Percentiles rank a stretch among this genome's conserved stretches.
Evolutionary conservation across 2,329 filamentous ascomycete species (phyloP).

Genomic region (Xylaria arbuscula): DNA sequence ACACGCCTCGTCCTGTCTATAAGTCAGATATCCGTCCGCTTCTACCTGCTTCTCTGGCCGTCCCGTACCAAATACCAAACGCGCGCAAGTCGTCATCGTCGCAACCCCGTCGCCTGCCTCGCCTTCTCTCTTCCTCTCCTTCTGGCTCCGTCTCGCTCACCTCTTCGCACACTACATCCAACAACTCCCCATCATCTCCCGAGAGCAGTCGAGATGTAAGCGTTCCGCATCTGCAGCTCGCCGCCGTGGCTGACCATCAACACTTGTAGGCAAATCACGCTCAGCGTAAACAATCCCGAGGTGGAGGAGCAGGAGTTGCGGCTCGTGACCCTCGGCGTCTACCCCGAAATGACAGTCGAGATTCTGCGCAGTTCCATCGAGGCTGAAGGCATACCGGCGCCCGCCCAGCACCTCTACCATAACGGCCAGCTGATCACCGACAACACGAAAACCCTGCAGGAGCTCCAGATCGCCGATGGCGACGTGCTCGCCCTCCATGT

Average conservation of each 20-base stretch:
- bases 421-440: slow-evolving; percentile 85
- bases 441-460: slow-evolving; percentile 82
- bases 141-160: neutral
- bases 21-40: slow-evolving; percentile 26
- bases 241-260: slow-evolving; percentile 25
- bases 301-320: slow-evolving; percentile 70
- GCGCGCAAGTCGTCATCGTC: neutral
- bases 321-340: slow-evolving; percentile 73
- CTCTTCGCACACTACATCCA: slow-evolving; percentile 3
- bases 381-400: slow-evolving; percentile 79
- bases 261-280: slow-evolving; percentile 74
- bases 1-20: slow-evolving; percentile 7
- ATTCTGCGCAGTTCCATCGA: slow-evolving; percentile 90
- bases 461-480: slow-evolving; percentile 83
- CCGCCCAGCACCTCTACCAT: slow-evolving; percentile 86
- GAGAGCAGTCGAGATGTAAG: slow-evolving; percentile 35
- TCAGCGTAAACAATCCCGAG: slow-evolving; percentile 76
- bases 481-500: slow-evolving; percentile 94
- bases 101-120: neutral
- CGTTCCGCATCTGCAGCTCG: slow-evolving; percentile 1
- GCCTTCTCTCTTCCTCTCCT: neutral
- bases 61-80: slow-evolving; percentile 1
- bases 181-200: neutral
- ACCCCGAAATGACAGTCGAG: slow-evolving; percentile 77
- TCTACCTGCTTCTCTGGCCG: slow-evolving; percentile 28